Conservation (phyloP, 345 rosid genomes). For the Eucalyptus tenuipes region DNA sequence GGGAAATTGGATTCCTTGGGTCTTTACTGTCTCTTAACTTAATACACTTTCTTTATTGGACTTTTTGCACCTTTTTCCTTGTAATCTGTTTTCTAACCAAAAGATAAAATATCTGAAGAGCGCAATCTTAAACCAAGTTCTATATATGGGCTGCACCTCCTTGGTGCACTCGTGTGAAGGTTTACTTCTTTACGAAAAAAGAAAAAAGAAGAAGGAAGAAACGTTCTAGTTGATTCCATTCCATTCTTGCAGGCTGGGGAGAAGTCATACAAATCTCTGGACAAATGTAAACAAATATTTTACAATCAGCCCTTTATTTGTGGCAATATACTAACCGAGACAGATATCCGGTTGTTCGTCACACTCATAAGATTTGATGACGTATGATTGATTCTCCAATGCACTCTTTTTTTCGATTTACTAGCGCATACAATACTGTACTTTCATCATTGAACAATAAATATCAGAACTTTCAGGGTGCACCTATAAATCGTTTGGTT, state of each 20-base stretch:
- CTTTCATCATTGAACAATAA: background rate
- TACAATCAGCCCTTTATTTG: constrained; percentile 53
- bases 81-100: background rate
- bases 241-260: constrained; percentile 42
- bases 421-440: background rate
- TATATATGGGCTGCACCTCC: background rate
- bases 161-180: background rate
- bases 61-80: background rate
- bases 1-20: background rate
- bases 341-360: constrained; percentile 65
- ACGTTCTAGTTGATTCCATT: background rate
- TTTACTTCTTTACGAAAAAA: background rate
- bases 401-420: background rate
- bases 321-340: constrained; percentile 52
- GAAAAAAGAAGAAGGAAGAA: background rate
- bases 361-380: constrained; percentile 92
- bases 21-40: background rate
- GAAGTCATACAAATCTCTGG: constrained; percentile 54
- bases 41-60: background rate
- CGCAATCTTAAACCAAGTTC: background rate
- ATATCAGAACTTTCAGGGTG: background rate
- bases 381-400: constrained; percentile 14
- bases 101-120: background rate
- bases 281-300: constrained; percentile 61
- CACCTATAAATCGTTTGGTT: background rate